These are phyloP conservation scores for Dinochytrium kinnereticum DNA, from an alignment of 371 early-diverging fungal species.

Conservation along the genomic window DNA sequence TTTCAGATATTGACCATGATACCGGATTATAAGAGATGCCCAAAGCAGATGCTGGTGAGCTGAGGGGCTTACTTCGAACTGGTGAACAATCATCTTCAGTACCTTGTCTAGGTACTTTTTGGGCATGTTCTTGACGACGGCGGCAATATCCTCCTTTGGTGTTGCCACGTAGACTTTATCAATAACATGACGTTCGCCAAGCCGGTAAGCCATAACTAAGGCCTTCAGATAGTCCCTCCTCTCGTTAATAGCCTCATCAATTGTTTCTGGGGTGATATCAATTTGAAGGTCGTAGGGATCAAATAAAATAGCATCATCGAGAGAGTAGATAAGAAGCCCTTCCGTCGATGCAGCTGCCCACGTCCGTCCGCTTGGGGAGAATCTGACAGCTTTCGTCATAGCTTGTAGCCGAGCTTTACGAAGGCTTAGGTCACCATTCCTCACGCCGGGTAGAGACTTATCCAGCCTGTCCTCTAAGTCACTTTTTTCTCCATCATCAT, in stretches of 20 bases:
- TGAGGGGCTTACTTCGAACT: slow-evolving; percentile 76
- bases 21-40: slow-evolving; percentile 72
- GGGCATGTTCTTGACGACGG: slow-evolving; percentile 80
- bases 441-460: slow-evolving; percentile 84
- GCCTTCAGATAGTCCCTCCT: slow-evolving; percentile 79
- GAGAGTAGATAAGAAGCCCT: slow-evolving; percentile 90
- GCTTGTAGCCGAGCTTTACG: slow-evolving; percentile 76
- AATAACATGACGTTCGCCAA: slow-evolving; percentile 82
- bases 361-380: slow-evolving; percentile 91
- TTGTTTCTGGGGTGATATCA: slow-evolving; percentile 90
- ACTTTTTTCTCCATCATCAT: slow-evolving; percentile 69
- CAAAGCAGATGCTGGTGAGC: slow-evolving; percentile 89
- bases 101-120: slow-evolving; percentile 82
- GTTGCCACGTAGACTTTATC: slow-evolving; percentile 80
- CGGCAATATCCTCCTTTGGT: slow-evolving; percentile 74
- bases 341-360: slow-evolving; percentile 98
- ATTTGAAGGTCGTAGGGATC: slow-evolving; percentile 98
- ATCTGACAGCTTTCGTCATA: slow-evolving; percentile 81
- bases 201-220: slow-evolving; percentile 85
- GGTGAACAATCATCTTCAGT: slow-evolving; percentile 77
- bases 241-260: slow-evolving; percentile 70
- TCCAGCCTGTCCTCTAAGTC: slow-evolving; percentile 88
- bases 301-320: slow-evolving; percentile 89
- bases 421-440: slow-evolving; percentile 80
- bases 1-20: slow-evolving; percentile 83